A percentile compares a stretch with the other conserved stretches of the same genome.
These are phyloP conservation scores for Lachancea dasiensis DNA, from an alignment of 805 yeast species.

Conservation along the genomic window DNA sequence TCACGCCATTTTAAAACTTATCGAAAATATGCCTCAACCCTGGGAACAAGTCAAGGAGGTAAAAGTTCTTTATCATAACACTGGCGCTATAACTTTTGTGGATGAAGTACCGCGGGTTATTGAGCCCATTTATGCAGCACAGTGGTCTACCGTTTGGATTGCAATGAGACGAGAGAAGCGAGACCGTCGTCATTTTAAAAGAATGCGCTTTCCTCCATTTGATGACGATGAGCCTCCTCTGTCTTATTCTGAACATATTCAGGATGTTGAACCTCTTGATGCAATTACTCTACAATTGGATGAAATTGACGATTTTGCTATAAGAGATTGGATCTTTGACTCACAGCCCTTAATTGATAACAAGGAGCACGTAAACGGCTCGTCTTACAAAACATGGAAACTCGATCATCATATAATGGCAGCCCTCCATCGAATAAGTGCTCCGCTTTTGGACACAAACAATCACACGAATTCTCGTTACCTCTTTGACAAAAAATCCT, in stretches of 20 bases:
- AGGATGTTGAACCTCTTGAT: constrained; percentile 66
- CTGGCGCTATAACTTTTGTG: constrained; percentile 94
- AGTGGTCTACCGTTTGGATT: constrained; percentile 92
- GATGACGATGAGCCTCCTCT: constrained; percentile 97
- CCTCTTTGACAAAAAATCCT: constrained; percentile 71
- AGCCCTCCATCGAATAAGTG: constrained; percentile 56
- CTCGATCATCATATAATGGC: constrained; percentile 58
- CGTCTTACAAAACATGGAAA: constrained; percentile 69
- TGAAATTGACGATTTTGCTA: constrained; percentile 51
- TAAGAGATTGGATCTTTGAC: constrained; percentile 77
- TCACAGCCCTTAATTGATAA: constrained; percentile 64
- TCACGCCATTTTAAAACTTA: constrained; percentile 80
- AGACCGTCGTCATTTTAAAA: constrained; percentile 80
- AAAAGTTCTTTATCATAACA: constrained; percentile 76
- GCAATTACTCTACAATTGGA: constrained; percentile 64
- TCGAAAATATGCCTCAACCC: constrained; percentile 98
- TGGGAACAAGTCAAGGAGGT: constrained; percentile 91
- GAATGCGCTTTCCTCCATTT: constrained; percentile 92
- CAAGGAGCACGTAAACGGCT: constrained; percentile 54
- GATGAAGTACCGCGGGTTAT: constrained; percentile 88
- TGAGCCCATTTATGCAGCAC: constrained; percentile 86
- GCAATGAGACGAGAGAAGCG: constrained; percentile 92
- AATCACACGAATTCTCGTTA: constrained; percentile 56
- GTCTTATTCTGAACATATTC: constrained; percentile 73
- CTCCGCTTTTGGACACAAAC: constrained; percentile 61